Base-by-base conservation (phyloP, 2,329 filamentous ascomycete species). In the Fusarium palustre region DNA sequence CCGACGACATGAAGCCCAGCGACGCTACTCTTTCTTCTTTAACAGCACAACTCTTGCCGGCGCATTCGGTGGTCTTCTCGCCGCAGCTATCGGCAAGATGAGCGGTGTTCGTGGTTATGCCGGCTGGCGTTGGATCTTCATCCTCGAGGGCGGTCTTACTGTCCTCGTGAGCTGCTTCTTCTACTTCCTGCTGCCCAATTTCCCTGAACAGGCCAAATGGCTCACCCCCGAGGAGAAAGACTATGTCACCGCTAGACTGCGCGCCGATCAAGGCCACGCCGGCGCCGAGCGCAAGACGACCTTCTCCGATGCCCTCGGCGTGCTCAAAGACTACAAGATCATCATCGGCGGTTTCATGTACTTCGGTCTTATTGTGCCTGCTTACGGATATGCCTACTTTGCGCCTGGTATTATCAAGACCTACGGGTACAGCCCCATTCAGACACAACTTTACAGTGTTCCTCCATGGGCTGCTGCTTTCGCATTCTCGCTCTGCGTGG, bases 1-100 rank as follows among this genome's bases (percentile, higher is more conserved):
- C 74, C 90, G 90, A 63, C 89, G 95, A 63, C 84, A 85, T 45
- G 96, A 98, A 80, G 93, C 94, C 3, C 95, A 98, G 80, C 93
- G 93, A 75, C 90, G 96, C 31, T 97, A 94, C 81, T 92, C 90
- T 18, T 94, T 98, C 83, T 98, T 98, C 85, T 98, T 98, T 84
- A 90, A 88, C 75, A 92, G 87, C 30, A 94, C 92, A 1, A 92
- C 90, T 0, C 82, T 95, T 5, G 92, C 92, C 2, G 92, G 92
- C 33, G 92, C 93, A 0, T 97, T 97, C 74, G 94, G 93, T 43
- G 94, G 94, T 3, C 85, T 97, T 2, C 85, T 97, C 7, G 94
- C 94, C 1, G 91, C 89, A 2, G 94, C 91, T 0, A 97, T 97
- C 67, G 92, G 92, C n/a, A 92, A 96, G 75, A 94, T 97, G 92